Percentiles rank a stretch among this genome's conserved stretches.
phyloP scores from a whole-genome alignment of 495 filamentous ascomycete species.

The Neurospora sp. region DNA sequence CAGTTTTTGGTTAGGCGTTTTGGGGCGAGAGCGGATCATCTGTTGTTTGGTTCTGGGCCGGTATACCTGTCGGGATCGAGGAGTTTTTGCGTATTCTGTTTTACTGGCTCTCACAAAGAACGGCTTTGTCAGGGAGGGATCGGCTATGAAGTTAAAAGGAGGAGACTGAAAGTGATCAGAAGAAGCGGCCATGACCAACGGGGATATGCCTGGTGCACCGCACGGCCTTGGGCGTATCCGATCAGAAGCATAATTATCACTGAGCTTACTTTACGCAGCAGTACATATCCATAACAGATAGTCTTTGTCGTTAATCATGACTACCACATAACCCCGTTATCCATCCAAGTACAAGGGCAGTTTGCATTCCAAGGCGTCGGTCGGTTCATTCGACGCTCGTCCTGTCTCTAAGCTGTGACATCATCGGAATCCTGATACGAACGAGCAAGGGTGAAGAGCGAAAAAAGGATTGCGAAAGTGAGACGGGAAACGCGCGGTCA shows the following conservation, averaged over 20 bases:
- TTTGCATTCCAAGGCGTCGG: not conserved
- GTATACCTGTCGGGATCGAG: not conserved
- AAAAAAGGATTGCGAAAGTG: not conserved
- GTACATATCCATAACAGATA: not conserved
- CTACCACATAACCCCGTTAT: not conserved
- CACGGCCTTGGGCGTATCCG: too few species aligned
- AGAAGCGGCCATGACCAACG: too few species aligned
- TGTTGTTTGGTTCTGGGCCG: not conserved
- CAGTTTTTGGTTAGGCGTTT: not conserved
- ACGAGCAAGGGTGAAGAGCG: not conserved
- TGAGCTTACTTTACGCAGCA: not conserved
- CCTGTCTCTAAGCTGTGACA: not conserved
- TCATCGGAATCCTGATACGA: not conserved
- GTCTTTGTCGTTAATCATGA: not conserved
- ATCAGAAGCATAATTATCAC: too few species aligned
- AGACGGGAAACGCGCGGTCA: not conserved
- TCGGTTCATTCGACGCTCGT: not conserved
- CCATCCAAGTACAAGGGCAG: not conserved
- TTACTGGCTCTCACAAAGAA: not conserved
- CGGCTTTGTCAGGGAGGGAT: not conserved
- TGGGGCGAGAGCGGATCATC: not conserved
- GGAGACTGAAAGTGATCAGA: not conserved
- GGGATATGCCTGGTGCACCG: too few species aligned
- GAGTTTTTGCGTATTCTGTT: not conserved
- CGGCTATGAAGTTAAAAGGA: not conserved